Percentiles rank a stretch among this genome's conserved stretches.
phyloP scores from a whole-genome alignment of 2,329 filamentous ascomycete genomes.

The Thielaviopsis ethacetica region DNA sequence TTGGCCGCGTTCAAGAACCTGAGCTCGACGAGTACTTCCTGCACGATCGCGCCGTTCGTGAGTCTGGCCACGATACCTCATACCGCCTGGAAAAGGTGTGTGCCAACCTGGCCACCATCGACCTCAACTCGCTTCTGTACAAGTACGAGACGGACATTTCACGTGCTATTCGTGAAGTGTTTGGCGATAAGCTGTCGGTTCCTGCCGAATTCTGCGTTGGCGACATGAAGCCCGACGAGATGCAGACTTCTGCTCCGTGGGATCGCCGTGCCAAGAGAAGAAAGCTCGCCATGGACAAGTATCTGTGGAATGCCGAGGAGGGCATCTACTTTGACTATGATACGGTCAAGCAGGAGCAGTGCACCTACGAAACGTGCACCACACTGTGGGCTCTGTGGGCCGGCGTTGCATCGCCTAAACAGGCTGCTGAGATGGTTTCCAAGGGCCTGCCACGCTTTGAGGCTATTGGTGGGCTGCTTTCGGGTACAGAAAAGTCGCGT shows the following conservation, averaged over 20 bases:
- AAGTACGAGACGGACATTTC: conserved; percentile 95
- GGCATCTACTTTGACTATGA: conserved; percentile 99
- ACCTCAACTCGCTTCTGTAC: conserved; percentile 86
- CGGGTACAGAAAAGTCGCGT: conserved; percentile 78
- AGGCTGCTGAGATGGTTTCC: conserved; percentile 69
- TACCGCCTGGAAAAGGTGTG: conserved; percentile 83
- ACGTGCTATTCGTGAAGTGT: conserved; percentile 66
- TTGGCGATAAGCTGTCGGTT: conserved; percentile 67
- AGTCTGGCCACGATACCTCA: conserved; percentile 91
- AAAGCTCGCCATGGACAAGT: conserved; percentile 76
- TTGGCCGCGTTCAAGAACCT: conserved; percentile 58
- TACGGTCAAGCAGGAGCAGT: conserved; percentile 64
- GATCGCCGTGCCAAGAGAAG: conserved; percentile 74
- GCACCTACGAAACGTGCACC: conserved; percentile 75
- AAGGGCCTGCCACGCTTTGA: conserved; percentile 79
- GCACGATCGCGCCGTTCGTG: conserved; percentile 87
- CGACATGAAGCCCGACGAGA: conserved; percentile 43
- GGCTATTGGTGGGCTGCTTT: conserved; percentile 70
- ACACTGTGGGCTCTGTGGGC: conserved; percentile 98
- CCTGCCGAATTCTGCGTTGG: conserved; percentile 66
- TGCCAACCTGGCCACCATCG: conserved; percentile 80
- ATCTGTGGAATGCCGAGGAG: conserved; percentile 79
- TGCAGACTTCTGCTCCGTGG: conserved; percentile 77
- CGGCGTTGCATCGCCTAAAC: conserved; percentile 66
- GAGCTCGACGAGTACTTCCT: conserved; percentile 90